Conservation (phyloP, 371 early-diverging fungal species). For the Mortierella sp. region DNA sequence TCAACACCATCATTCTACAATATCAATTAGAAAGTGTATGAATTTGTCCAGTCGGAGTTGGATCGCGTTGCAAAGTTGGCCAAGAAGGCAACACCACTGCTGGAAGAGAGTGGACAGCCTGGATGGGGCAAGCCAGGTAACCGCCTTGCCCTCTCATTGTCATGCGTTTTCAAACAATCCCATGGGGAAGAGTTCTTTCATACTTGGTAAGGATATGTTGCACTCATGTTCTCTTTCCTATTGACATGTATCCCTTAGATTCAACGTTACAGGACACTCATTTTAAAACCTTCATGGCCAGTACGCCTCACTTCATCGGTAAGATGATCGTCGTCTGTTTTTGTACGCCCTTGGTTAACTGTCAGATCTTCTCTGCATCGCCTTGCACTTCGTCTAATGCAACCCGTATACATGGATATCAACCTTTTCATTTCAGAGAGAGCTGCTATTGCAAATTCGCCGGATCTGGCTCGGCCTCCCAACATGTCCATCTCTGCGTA, state of each 20-base stretch:
- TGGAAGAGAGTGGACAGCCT: slow-evolving; percentile 65
- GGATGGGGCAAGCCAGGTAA: slow-evolving; percentile 75
- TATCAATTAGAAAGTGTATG: slow-evolving; percentile 64
- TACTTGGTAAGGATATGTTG: no score
- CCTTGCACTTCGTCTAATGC: no score
- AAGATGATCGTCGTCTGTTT: slow-evolving; percentile 2
- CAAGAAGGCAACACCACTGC: slow-evolving; percentile 63
- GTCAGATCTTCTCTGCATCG: no score
- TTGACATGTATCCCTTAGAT: neutral
- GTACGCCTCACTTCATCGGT: slow-evolving; percentile 74
- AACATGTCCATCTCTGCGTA: slow-evolving; percentile 68
- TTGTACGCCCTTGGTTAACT: neutral
- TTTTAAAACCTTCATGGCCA: slow-evolving; percentile 72
- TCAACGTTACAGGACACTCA: slow-evolving; percentile 63
- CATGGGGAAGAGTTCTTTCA: no score
- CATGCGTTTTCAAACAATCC: no score
- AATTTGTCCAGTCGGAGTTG: slow-evolving; percentile 65
- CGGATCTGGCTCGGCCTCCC: slow-evolving; percentile 59
- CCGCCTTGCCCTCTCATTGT: neutral
- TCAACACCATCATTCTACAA: no score
- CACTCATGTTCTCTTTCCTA: no score
- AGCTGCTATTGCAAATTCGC: slow-evolving; percentile 60
- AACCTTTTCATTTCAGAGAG: no score
- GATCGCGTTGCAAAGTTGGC: slow-evolving; percentile 63
- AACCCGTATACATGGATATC: no score